Base-by-base conservation (phyloP, 2,329 filamentous ascomycete species). In the Colletotrichum salicis region DNA sequence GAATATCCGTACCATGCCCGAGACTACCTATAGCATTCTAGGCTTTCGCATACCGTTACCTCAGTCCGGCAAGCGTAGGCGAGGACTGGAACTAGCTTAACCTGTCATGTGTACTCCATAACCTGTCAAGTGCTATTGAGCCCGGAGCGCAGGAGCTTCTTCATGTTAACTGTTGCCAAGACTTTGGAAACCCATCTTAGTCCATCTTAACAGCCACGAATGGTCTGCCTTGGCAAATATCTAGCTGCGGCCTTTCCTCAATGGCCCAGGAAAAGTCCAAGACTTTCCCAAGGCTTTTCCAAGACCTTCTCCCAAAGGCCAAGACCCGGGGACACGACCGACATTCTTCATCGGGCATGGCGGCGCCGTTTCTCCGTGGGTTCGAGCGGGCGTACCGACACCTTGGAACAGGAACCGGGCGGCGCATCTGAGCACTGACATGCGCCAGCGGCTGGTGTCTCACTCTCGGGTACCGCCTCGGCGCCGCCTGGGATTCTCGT, bases 361-460 rank as follows among this genome's bases (percentile, higher is more conserved):
- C 29, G 41, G 24, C 54, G 22, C 55, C 33, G 54, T 55, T 54
- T 59, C 35, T 55, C 31, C 13, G 33, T 37, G 37, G 37, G 58
- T 63, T 64, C 57, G 59, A 48, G 31, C 58, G 59, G 69, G 33
- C 58, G 41, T 63, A 62, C 69, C 69, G 52, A 35, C 64, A 59
- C 57, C 27, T 24, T 58, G 68, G 68, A 33, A 71, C 58, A 62
- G 45, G n/a, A 37, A 35, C n/a, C 31, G 13, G 48, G 19, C 27
- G 58, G 64, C 52, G 58, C 24, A 24, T 35, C 52, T 37, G 15
- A 33, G 35, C 51, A 33, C 61, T 31, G 22, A 22, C 33, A 15
- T 48, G 4, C 41, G 41, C 41, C 41, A 22, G 41, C 41, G 41
- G 41, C 41, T n/a, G n/a, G 19, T 48, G 41, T 48, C 41, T 48